Conservation (phyloP, 306 rosid genomes). For the Ochetophila trinervis region DNA sequence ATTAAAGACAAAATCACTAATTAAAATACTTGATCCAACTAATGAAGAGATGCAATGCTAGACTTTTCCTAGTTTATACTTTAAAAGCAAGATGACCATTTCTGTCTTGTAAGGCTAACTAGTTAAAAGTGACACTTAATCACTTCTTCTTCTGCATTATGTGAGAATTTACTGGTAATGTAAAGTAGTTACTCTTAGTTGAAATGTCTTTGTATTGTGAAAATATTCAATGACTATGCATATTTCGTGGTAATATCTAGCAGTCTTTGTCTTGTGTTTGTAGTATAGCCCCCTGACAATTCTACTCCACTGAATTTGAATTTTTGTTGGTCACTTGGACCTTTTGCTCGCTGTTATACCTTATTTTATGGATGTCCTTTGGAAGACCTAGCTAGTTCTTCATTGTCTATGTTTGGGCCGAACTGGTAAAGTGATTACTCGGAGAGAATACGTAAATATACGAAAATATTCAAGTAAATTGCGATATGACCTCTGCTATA, state of each 20-base stretch:
- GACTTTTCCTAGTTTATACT: not conserved
- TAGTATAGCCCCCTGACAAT: too few relatives aligned
- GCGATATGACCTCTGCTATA: too few relatives aligned
- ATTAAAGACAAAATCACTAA: not conserved
- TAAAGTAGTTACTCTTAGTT: constrained; percentile 2
- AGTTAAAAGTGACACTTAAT: not conserved
- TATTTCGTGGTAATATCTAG: not conserved
- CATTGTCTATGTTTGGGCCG: too few relatives aligned
- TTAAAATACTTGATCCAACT: not conserved
- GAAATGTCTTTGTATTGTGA: not conserved
- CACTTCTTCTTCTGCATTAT: not conserved
- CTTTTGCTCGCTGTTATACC: too few relatives aligned
- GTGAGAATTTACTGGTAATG: not conserved
- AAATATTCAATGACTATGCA: constrained; percentile 1
- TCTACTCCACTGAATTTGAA: not conserved
- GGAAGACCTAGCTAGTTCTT: too few relatives aligned
- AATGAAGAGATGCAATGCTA: not conserved
- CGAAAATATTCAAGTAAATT: too few relatives aligned
- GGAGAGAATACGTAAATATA: too few relatives aligned
- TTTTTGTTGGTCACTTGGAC: too few relatives aligned
- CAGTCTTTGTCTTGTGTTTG: not conserved
- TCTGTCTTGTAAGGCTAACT: constrained; percentile 5
- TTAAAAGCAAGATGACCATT: not conserved
- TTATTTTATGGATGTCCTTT: too few relatives aligned
- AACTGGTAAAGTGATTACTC: too few relatives aligned